These are phyloP conservation scores for Lipomyces yarrowii DNA, from an alignment of 1,139 yeast genomes.

Conservation along the genomic window DNA sequence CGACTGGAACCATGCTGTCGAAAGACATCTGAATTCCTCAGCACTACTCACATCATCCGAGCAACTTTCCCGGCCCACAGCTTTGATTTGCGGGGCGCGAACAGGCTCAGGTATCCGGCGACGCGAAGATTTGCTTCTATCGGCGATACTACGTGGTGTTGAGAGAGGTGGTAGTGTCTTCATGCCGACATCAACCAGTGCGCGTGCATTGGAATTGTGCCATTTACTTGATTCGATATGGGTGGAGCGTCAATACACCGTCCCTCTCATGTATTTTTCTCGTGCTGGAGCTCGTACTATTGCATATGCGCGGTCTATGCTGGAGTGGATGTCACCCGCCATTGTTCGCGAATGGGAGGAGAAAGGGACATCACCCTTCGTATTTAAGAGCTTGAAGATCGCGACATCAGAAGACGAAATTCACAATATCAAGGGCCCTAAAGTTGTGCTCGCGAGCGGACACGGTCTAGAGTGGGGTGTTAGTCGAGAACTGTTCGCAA, in stretches of 20 bases:
- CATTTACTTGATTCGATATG: conserved; percentile 67
- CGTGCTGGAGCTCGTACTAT: conserved; percentile 79
- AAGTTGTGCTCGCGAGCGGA: conserved; percentile 81
- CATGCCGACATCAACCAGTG: conserved; percentile 82
- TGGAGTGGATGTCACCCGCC: conserved; percentile 93
- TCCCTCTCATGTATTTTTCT: conserved; percentile 75
- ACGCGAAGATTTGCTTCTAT: conserved; percentile 53
- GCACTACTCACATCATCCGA: conserved; percentile 59
- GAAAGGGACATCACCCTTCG: conserved; percentile 69
- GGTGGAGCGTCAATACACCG: conserved; percentile 52
- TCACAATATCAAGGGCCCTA: conserved; percentile 63
- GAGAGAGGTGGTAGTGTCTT: conserved; percentile 75
- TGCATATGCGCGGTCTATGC: conserved; percentile 81
- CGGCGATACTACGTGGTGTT: conserved; percentile 60
- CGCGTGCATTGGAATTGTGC: conserved; percentile 78
- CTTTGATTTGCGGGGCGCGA: conserved; percentile 75
- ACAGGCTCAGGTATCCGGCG: conserved; percentile 67
- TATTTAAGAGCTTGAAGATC: conserved; percentile 53
- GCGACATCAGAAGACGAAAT: conserved; percentile 61
- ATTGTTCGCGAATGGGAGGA: conserved; percentile 82
- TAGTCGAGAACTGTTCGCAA: conserved; percentile 58
- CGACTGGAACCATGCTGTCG: conserved; percentile 93
- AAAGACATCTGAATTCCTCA: conserved; percentile 82
- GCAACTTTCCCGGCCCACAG: conserved; percentile 75
- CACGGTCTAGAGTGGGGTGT: conserved; percentile 69